Evolutionary conservation across 306 rosid species (phyloP), one percentile per base, ranked within the genome.

Genomic region (Vicia faba): DNA sequence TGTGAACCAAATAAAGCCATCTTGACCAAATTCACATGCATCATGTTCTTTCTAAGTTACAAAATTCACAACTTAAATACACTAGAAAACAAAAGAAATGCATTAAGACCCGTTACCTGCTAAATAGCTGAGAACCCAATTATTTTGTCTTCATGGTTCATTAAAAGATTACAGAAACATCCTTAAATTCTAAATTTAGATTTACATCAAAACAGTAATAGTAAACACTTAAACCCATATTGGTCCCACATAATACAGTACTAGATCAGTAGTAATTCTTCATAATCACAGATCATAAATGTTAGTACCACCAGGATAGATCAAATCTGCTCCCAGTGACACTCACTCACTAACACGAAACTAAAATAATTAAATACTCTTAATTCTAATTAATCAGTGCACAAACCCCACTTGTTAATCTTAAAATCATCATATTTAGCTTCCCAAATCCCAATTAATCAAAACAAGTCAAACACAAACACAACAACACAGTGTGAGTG

Each of bases 361-460:
- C 5, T 33, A 33, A 33, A 20, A 20, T 20, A 20, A 20, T 20
- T 20, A 20, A 20, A 51, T 43, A 10, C 56, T 57, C 41, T 3
- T 28, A 40, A 35, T 36, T 65, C 70, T 28, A 70, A 50, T 63
- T 43, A 49, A 63, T 64, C 68, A 64, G 60, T 8, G 12, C 5
- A 55, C 64, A 66, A 70, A 58, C 74, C 74, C 74, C 69, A 59
- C 51, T 41, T 9, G 1, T 43, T 33, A 75, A 60, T 39, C 80
- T 61, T 15, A 49, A 33, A 28, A 5, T 3, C 51, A 35, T 11
- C 54, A 69, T 11, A 7, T 20, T 20, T 9, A 41, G 31, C 59
- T 48, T 43, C 1, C 25, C 66, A 61, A 66, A 18, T 33, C 73
- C n/a, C 54, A 43, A 59, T 60, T 43, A 13, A 3, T 16, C 13